Percentiles rank a stretch among this genome's conserved stretches.
phyloP scores from a whole-genome alignment of 768 basidiomycete genomes.

The Suillus subluteus region DNA sequence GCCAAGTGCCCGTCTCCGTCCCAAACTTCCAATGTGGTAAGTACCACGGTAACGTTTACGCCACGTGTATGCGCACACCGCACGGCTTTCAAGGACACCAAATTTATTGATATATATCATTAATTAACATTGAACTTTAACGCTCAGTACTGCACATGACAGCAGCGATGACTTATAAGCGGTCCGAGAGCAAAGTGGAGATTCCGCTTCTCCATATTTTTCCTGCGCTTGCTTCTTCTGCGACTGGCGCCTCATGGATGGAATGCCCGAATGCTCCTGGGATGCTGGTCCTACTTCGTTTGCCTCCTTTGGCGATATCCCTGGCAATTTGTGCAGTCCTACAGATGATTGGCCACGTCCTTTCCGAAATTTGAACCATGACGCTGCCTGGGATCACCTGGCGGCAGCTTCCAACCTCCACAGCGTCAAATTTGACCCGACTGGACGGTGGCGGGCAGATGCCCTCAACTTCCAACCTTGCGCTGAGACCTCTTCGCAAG shows the following conservation, averaged over 20 bases:
- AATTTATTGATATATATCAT: conserved; percentile 20
- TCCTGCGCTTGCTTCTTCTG: conserved; percentile 5
- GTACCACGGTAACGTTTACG: conserved; percentile 15
- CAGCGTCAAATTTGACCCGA: conserved; percentile 40
- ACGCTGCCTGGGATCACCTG: conserved; percentile 59
- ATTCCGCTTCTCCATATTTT: conserved; percentile 16
- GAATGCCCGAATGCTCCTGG: conserved; percentile 20
- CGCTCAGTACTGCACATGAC: conserved; percentile 25
- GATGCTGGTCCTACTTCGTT: conserved; percentile 31
- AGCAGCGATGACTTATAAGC: conserved; percentile 36
- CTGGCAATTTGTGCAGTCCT: conserved; percentile 61
- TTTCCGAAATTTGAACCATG: conserved; percentile 52
- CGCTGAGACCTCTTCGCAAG: conserved; percentile 56
- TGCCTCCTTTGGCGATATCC: conserved; percentile 64
- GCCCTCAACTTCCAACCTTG: conserved; percentile 73
- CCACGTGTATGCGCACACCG: conserved; percentile 33
- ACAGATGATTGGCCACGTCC: conserved; percentile 70
- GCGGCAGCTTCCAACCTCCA: conserved; percentile 55
- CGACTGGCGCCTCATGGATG: conserved; percentile 19
- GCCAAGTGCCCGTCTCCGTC: conserved; percentile 12
- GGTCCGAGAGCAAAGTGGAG: conserved; percentile 10
- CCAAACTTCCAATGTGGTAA: conserved; percentile 10
- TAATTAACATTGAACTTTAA: conserved; percentile 24
- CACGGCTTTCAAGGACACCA: conserved; percentile 16
- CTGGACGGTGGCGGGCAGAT: conserved; percentile 50